phyloP scores from a whole-genome alignment of 805 yeast genomes.

The Cyberlindnera xylosilytica region DNA sequence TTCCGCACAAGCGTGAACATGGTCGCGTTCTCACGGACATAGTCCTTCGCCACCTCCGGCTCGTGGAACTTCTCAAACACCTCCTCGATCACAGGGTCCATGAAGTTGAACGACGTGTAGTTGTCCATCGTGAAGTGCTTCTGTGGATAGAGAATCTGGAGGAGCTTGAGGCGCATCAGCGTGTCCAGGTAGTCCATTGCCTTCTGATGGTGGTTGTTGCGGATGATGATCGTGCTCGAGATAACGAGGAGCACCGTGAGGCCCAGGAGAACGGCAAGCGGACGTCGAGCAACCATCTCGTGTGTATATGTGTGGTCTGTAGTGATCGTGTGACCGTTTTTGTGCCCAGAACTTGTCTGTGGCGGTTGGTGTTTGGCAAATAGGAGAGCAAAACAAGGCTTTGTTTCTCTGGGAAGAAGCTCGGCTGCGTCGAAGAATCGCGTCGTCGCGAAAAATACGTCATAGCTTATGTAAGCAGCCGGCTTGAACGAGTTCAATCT shows the following conservation, averaged over 20 bases:
- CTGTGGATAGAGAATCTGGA: constrained; percentile 26
- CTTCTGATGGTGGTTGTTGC: constrained; percentile 21
- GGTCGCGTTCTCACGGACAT: constrained; percentile 54
- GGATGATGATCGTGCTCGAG: constrained; percentile 9
- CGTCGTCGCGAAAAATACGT: too few species aligned
- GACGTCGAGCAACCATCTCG: background rate
- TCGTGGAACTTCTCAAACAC: constrained; percentile 10
- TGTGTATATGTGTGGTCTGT: background rate
- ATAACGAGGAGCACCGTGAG: constrained; percentile 4
- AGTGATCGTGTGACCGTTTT: too few species aligned
- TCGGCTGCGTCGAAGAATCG: too few species aligned
- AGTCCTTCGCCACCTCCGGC: constrained; percentile 22
- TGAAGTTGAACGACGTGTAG: constrained; percentile 16
- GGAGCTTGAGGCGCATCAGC: constrained; percentile 17
- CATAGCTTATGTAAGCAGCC: too few species aligned
- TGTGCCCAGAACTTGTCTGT: too few species aligned
- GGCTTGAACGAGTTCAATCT: too few species aligned
- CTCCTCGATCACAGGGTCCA: constrained; percentile 17
- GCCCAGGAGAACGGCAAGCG: background rate
- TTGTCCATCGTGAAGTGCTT: constrained; percentile 22
- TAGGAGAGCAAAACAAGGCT: too few species aligned
- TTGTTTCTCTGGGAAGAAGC: too few species aligned
- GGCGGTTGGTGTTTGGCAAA: too few species aligned
- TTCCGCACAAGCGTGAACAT: constrained; percentile 71
- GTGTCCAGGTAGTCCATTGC: constrained; percentile 22